Evolutionary conservation across 2,329 filamentous ascomycete species (phyloP).

Genomic region (Curvularia sp.): DNA sequence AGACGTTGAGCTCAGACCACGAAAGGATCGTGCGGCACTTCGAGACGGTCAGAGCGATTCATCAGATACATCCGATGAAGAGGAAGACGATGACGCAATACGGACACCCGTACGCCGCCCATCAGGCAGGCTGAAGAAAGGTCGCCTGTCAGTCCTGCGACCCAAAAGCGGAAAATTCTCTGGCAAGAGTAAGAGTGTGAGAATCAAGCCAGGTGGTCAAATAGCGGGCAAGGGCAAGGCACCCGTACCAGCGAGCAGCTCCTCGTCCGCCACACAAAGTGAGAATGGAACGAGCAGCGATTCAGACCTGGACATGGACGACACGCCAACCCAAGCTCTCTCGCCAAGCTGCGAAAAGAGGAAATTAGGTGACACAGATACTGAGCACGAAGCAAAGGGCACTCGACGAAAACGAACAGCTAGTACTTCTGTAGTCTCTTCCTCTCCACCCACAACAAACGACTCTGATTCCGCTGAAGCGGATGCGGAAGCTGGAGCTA

Average conservation of each 20-base stretch:
- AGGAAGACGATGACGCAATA: conserved; percentile 19
- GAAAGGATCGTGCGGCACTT: conserved; percentile 39
- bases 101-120: conserved; percentile 34
- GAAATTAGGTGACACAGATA: conserved; percentile 30
- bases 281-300: conserved; percentile 17
- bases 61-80: conserved; percentile 35
- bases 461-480: conserved; percentile 27
- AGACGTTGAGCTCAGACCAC: conserved; percentile 38
- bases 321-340: conserved; percentile 39
- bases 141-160: conserved; percentile 45
- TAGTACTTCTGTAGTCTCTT: conserved; percentile 30
- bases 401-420: conserved; percentile 39
- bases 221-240: conserved; percentile 38
- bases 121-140: conserved; percentile 34
- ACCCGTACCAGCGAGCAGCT: conserved; percentile 28
- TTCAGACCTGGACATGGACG: conserved; percentile 38
- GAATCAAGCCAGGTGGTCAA: conserved; percentile 12
- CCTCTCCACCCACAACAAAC: conserved; percentile 30
- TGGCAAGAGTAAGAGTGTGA: conserved; percentile 43
- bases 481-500: conserved; percentile 20
- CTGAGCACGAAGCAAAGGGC: conserved; percentile 24
- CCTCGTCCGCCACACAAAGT: conserved; percentile 23
- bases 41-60: conserved; percentile 34
- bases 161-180: conserved; percentile 48
- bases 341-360: conserved; percentile 40